Base-by-base conservation (phyloP, 2,329 filamentous ascomycete genomes). In the Colletotrichum melonis region DNA sequence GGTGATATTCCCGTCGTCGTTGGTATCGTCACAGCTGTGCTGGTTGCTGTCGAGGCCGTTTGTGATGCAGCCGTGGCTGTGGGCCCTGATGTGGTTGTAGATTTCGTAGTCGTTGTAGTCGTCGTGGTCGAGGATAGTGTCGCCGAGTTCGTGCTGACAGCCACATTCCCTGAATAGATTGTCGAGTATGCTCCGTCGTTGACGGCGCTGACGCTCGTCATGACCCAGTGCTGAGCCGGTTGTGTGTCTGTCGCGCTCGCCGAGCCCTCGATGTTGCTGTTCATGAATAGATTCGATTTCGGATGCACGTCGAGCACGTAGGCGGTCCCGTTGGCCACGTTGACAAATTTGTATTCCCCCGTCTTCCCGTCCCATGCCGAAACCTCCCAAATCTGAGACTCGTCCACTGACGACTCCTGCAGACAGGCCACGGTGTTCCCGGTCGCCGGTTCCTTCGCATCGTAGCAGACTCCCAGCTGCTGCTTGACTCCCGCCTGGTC, bases 341-440 rank as follows among this genome's bases (percentile, higher is more conserved):
- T 83, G 60, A 76, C 74, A 35, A 83, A 72, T 7, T 78, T 77
- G 54, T 78, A 80, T 22, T 78, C 78, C n/a, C 72, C 72, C 38
- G 79, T 32, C 32, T 26, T 38, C n/a, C 63, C 63, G 76, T 2
- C 76, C 77, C 78, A 79, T 80, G 38, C 76, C 62, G 77, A 72
- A 1, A 83, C 65, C 32, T 83, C 80, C 81, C 81, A 83, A 72
- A 80, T 76, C 67, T 83, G 82, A n/a, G 69, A 74, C 6, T 78
- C 74, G 42, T 70, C 75, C 24, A 78, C 77, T 63, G 77, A 74
- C 14, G 79, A 77, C 1, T 70, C 67, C 38, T 67, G 67, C 66
- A 83, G 69, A 63, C 81, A 83, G 1, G 80, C 77, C 22, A 77
- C 75, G 16, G 81, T 83, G 58, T 77, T 76, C 11, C 70, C 74